Evolutionary conservation across 257 asterid species (phyloP).

Genomic region (Salvia miltiorrhiza): DNA sequence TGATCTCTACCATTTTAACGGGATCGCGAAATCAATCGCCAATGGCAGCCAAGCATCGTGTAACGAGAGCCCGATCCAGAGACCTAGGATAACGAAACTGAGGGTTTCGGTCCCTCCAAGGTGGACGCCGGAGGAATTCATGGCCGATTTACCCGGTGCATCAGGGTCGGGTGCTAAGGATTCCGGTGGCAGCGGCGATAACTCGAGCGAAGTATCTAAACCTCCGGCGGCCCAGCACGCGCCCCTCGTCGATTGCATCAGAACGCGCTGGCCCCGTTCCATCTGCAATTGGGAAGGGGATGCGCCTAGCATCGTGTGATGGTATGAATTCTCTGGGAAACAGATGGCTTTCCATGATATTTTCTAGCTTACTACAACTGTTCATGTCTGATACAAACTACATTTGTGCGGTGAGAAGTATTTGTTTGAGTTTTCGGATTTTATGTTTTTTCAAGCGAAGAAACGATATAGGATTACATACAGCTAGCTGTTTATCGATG

Average conservation of each 20-base stretch:
- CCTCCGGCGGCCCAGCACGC: slow-evolving; percentile 76
- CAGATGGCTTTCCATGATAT: not conserved
- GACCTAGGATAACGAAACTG: slow-evolving; percentile 78
- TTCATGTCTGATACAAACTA: slow-evolving; percentile 15
- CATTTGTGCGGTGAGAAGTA: not conserved
- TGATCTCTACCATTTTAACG: slow-evolving; percentile 89
- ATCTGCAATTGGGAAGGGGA: slow-evolving; percentile 93
- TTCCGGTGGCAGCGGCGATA: slow-evolving; percentile 26
- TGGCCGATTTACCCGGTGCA: slow-evolving; percentile 43
- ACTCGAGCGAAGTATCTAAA: slow-evolving; percentile 46
- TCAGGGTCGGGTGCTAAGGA: slow-evolving; percentile 34
- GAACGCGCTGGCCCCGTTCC: slow-evolving; percentile 91
- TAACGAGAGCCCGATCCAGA: slow-evolving; percentile 54
- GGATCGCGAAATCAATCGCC: slow-evolving; percentile 78
- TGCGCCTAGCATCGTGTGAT: slow-evolving; percentile 88
- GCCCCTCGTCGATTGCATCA: slow-evolving; percentile 82
- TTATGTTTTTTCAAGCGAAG: not conserved
- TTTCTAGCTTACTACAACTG: not conserved
- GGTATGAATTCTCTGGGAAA: not conserved
- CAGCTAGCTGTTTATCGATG: not conserved
- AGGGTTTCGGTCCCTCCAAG: slow-evolving; percentile 93
- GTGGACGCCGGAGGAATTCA: slow-evolving; percentile 95
- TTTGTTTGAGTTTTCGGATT: not conserved
- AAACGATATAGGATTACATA: not conserved
- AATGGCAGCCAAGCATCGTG: slow-evolving; percentile 51